A percentile compares a stretch with the other conserved stretches of the same genome.
Conservation (phyloP, 441 rosid genomes). For the Erodium chrysanthum region DNA sequence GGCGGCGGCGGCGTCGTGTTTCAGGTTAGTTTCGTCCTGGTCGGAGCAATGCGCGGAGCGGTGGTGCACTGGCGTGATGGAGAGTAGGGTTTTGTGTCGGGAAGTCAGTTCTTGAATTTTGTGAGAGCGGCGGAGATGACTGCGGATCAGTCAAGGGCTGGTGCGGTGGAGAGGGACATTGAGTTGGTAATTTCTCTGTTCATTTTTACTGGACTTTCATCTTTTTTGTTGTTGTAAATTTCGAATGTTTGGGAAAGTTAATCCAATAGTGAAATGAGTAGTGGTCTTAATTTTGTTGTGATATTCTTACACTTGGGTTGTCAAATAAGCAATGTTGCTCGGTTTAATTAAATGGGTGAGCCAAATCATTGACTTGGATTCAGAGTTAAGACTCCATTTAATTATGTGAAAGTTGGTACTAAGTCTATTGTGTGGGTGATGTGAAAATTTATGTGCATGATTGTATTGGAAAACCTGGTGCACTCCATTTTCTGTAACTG, state of each 20-base stretch:
- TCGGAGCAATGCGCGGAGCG: background rate
- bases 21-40: background rate
- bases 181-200: constrained; percentile 1
- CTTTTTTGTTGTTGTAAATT: background rate
- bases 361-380: background rate
- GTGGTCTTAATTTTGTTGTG: background rate
- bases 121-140: background rate
- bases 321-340: background rate
- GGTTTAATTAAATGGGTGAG: background rate
- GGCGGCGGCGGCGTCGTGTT: background rate
- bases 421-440: no score
- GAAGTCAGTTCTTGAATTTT: background rate
- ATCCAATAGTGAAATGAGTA: background rate
- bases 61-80: constrained; percentile 1
- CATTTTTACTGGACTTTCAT: background rate
- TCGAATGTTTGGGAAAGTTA: background rate
- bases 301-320: background rate
- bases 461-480: no score
- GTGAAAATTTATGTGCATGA: no score
- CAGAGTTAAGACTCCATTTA: background rate
- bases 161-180: background rate
- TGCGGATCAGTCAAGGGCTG: constrained; percentile 6
- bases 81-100: background rate
- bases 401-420: background rate
- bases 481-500: background rate